These are phyloP conservation scores for Clathrospora elynae DNA, from an alignment of 2,329 filamentous ascomycete species.

Conservation along the genomic window DNA sequence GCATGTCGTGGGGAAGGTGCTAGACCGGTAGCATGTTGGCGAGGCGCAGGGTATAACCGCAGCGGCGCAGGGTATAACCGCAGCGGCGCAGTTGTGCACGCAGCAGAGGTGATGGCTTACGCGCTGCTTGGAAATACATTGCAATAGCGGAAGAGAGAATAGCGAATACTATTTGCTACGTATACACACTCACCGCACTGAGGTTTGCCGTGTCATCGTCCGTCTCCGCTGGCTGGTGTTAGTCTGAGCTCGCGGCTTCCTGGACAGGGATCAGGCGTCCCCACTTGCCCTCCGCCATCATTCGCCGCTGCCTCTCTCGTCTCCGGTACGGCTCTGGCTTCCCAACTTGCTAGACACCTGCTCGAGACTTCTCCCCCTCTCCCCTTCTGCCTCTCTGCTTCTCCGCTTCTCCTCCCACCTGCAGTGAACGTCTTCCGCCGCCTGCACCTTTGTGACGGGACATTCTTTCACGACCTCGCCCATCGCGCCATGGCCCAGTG, in stretches of 20 bases:
- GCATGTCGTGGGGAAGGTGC: conserved; percentile 24
- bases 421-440: conserved; percentile 7
- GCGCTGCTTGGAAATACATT: conserved; percentile 5
- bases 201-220: conserved; percentile 2
- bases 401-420: conserved; percentile 7
- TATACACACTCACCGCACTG: no score
- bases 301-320: conserved; percentile 30
- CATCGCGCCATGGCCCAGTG: conserved; percentile 43
- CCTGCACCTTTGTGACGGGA: conserved; percentile 16
- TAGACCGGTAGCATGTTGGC: conserved; percentile 1
- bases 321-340: conserved; percentile 25
- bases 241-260: conserved; percentile 10
- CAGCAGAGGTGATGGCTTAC: not conserved
- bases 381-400: conserved; percentile 1
- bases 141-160: no score
- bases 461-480: conserved; percentile 35
- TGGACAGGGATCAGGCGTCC: conserved; percentile 12
- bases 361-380: conserved; percentile 9
- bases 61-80: not conserved
- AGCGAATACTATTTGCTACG: no score
- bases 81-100: not conserved
- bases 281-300: conserved; percentile 24
- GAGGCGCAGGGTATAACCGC: conserved; percentile 1
- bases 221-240: conserved; percentile 4
- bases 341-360: conserved; percentile 14